A percentile compares a stretch with the other conserved stretches of the same genome.
These are phyloP conservation scores for Candida buenavistaensis DNA, from an alignment of 1,139 yeast genomes.

Conservation along the genomic window DNA sequence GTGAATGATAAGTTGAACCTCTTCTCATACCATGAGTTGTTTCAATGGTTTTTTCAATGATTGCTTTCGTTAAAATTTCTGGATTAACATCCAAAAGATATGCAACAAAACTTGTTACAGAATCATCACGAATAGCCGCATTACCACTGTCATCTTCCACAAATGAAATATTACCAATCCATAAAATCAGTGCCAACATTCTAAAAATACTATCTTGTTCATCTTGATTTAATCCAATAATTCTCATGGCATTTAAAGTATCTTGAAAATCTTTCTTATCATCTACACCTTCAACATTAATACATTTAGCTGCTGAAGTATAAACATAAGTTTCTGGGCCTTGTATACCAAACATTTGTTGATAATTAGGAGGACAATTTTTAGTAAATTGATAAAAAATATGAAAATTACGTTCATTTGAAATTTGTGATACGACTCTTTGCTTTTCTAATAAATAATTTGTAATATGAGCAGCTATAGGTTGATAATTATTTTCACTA, in stretches of 20 bases:
- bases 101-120: constrained; percentile 92
- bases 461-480: constrained; percentile 94
- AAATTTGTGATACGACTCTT: constrained; percentile 91
- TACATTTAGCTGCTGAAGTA: constrained; percentile 85
- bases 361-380: constrained; percentile 81
- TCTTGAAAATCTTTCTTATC: constrained; percentile 78
- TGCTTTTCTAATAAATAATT: constrained; percentile 93
- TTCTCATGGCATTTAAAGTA: constrained; percentile 81
- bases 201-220: constrained; percentile 93
- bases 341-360: constrained; percentile 85
- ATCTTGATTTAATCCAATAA: constrained; percentile 75
- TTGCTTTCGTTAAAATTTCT: constrained; percentile 61
- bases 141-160: constrained; percentile 86
- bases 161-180: constrained; percentile 94
- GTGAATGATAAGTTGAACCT: constrained; percentile 94
- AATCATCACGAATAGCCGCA: constrained; percentile 74
- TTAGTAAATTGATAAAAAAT: constrained; percentile 95
- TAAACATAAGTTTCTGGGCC: constrained; percentile 90
- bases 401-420: constrained; percentile 93
- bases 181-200: constrained; percentile 78
- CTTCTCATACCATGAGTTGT: constrained; percentile 86
- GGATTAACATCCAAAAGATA: constrained; percentile 83
- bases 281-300: constrained; percentile 82
- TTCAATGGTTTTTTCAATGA: constrained; percentile 82
- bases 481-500: constrained; percentile 71